Evolutionary conservation across 208 protist species (phyloP).

Genomic region (Leptomonas seymouri): DNA sequence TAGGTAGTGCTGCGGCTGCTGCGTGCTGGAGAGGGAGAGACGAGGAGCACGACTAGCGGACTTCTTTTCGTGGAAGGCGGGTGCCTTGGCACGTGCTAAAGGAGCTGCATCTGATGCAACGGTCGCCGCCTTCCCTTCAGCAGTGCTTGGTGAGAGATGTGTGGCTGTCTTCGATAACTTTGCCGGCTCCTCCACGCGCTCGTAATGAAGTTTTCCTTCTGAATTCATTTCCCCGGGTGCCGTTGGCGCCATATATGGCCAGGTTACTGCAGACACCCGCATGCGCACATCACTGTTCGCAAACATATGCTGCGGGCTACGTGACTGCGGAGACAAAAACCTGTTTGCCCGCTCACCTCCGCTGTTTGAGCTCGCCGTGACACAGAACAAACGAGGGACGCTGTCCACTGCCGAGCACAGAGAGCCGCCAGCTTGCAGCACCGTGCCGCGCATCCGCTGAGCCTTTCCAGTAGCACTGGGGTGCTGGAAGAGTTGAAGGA

Average conservation of each 20-base stretch:
- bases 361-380: constrained; percentile 3
- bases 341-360: not conserved
- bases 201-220: not conserved
- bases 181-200: not conserved
- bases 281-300: not conserved
- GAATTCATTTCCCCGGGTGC: not conserved
- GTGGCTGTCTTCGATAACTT: no score
- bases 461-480: no score
- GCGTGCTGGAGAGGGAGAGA: constrained; percentile 18
- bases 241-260: constrained; percentile 14
- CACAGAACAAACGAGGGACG: not conserved
- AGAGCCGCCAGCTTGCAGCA: not conserved
- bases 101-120: not conserved
- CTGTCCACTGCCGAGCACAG: constrained; percentile 1
- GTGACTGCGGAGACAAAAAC: not conserved
- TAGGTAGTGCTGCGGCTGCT: constrained; percentile 28
- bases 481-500: constrained; percentile 18
- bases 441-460: not conserved
- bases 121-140: not conserved
- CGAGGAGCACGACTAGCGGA: constrained; percentile 12
- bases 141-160: no score
- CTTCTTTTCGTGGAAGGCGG: not conserved
- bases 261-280: constrained; percentile 31
- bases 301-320: not conserved
- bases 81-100: not conserved